Evolutionary conservation across 1,284 basidiomycete species (phyloP), one percentile per base, ranked within the genome.

Genomic region (Fomitopsis palustris): DNA sequence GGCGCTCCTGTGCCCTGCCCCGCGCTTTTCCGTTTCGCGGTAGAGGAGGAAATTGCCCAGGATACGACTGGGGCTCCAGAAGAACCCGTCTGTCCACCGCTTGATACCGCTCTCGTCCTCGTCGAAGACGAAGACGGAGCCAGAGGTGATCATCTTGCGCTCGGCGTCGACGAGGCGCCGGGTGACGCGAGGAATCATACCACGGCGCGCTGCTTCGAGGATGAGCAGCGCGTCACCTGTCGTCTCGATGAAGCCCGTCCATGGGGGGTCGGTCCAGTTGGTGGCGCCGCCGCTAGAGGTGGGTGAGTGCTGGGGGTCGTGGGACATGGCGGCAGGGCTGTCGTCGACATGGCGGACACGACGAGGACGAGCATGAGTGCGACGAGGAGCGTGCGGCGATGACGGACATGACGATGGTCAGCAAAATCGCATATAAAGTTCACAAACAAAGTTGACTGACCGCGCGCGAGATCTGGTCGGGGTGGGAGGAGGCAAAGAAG

Each of bases 41-140:
- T 97, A 97, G 59, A 96, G 86, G 70, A 98, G 79, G 72, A 98
- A 98, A 76, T 98, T 98, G 69, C 93, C 93, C 51, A 98, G 79
- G 45, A 98, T 95, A 53, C 93, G 80, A 60, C 88, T 87, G 1
- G 89, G 90, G 64, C 86, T 88, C 96, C 96, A 98, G 69, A 93
- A 91, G 72, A 94, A 89, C 5, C 96, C 96, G 75, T 99, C 96
- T 0, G 96, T 99, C 96, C 96, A 98, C 54, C 96, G 84, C 78
- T 97, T 98, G 80, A 99, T 98, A 38, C 95, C 95, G 68, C 93
- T 95, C 75, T 98, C 95, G 67, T 93, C 89, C 78, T 98, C 96
- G 74, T 99, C 95, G 72, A 98, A 98, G 61, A 98, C 96, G 70
- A 98, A 99, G 33, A 99, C 93, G 3, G 92, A 92, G 59, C 96